phyloP scores from a whole-genome alignment of 108 stramenopile species.

The Thalassiosira profunda region DNA sequence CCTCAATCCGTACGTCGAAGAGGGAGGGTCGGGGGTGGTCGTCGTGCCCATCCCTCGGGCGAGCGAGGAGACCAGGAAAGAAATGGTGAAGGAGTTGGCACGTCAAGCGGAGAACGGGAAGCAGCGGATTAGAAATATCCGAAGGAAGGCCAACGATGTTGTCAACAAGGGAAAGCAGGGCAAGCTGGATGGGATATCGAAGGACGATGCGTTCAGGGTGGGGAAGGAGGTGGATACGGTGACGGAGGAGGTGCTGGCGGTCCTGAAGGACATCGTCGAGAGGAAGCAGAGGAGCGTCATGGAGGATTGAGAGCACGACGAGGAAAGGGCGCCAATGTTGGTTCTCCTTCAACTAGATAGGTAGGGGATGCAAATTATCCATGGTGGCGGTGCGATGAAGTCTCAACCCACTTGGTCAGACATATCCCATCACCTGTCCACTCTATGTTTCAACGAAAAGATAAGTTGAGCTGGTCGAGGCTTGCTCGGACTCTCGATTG shows the following conservation, averaged over 20 bases:
- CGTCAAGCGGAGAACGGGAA: conserved; percentile 73
- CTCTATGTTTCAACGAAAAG: too few species aligned
- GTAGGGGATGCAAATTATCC: too few species aligned
- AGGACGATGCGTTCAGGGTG: conserved; percentile 89
- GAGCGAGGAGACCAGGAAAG: conserved; percentile 72
- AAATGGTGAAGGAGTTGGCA: conserved; percentile 71
- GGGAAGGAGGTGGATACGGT: conserved; percentile 80
- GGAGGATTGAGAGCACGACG: conserved; percentile 66
- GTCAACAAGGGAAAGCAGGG: conserved; percentile 86
- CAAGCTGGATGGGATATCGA: conserved; percentile 79
- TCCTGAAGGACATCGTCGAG: conserved; percentile 67
- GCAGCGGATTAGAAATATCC: conserved; percentile 71
- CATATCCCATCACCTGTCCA: too few species aligned
- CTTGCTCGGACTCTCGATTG: too few species aligned
- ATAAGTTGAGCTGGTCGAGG: too few species aligned
- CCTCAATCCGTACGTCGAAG: conserved; percentile 84
- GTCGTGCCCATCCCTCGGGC: conserved; percentile 82
- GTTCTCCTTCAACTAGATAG: too few species aligned
- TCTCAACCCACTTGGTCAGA: conserved; percentile 13
- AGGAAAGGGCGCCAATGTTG: too few species aligned
- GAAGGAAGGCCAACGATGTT: conserved; percentile 77
- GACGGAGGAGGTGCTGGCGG: conserved; percentile 68
- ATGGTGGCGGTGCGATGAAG: too few species aligned
- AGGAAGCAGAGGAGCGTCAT: conserved; percentile 84
- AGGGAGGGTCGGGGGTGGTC: conserved; percentile 70